Conservation (phyloP, 148 eudicot species). For the Silene latifolia region DNA sequence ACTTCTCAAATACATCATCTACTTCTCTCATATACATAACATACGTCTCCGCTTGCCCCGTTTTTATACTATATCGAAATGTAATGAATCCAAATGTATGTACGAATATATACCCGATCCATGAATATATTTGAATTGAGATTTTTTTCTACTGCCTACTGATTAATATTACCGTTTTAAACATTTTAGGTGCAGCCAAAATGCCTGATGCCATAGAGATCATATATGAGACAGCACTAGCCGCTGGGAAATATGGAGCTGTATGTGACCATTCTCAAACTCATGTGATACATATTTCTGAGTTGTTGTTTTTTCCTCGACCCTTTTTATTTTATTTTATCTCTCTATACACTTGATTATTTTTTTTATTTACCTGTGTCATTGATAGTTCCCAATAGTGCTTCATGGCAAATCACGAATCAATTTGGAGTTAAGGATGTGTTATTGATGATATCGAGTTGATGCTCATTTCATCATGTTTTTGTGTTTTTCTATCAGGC, state of each 20-base stretch:
- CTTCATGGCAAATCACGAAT: not conserved
- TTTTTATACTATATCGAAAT: not conserved
- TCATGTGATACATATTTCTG: not conserved
- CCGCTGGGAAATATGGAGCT: conserved; percentile 39
- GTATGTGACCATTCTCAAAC: conserved; percentile 25
- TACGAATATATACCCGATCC: not conserved
- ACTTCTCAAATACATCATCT: too few species aligned
- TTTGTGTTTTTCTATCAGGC: conserved; percentile 28
- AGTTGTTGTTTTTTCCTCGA: not conserved
- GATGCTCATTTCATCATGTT: not conserved
- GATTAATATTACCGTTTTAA: not conserved
- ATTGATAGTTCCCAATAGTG: not conserved
- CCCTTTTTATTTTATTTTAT: too few species aligned
- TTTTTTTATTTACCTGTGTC: not conserved
- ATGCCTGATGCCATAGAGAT: conserved; percentile 51
- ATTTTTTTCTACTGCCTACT: not conserved
- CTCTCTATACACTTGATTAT: too few species aligned
- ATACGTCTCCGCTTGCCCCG: too few species aligned
- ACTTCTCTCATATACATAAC: too few species aligned
- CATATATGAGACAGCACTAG: conserved; percentile 40
- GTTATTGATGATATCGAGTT: not conserved
- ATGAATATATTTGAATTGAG: not conserved
- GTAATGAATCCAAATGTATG: not conserved
- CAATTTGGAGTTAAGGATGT: not conserved
- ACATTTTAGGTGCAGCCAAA: conserved; percentile 22